phyloP scores from a whole-genome alignment of 495 filamentous ascomycete species.

The Penicilliopsis zonata region DNA sequence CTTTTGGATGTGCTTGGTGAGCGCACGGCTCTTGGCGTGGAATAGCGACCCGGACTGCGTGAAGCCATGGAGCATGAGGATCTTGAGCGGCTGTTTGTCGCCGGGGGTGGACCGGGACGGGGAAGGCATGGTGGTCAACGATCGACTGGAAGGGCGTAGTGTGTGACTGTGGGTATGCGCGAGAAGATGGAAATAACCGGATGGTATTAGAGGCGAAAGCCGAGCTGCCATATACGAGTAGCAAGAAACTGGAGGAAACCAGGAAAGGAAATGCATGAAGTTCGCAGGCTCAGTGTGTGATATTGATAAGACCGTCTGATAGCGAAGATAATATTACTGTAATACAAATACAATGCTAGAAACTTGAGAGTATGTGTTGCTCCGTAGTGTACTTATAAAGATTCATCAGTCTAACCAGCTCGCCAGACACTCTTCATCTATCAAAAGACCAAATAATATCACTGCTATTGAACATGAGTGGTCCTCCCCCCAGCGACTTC shows the following conservation, averaged over 20 bases:
- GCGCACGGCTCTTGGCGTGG: slow-evolving; percentile 77
- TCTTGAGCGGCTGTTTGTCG: slow-evolving; percentile 28
- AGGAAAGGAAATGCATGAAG: slow-evolving; percentile 1
- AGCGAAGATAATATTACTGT: neutral
- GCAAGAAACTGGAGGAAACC: too few species aligned
- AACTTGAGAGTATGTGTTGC: too few species aligned
- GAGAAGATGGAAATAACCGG: too few species aligned
- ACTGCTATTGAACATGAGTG: neutral
- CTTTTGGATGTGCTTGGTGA: slow-evolving; percentile 71
- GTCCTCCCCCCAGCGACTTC: slow-evolving; percentile 1
- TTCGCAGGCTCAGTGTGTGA: neutral
- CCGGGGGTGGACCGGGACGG: neutral
- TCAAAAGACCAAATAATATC: too few species aligned
- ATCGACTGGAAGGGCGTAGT: too few species aligned
- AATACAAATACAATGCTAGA: too few species aligned
- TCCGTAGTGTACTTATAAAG: too few species aligned
- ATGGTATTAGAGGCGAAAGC: too few species aligned
- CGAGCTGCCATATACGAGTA: too few species aligned
- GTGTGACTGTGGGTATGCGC: too few species aligned
- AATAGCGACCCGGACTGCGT: slow-evolving; percentile 85
- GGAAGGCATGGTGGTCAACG: neutral
- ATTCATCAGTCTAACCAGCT: too few species aligned
- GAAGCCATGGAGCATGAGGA: slow-evolving; percentile 58
- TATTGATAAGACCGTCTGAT: neutral
- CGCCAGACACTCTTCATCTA: too few species aligned